phyloP scores from a whole-genome alignment of 2,329 filamentous ascomycete genomes.

The Thermoascus crustaceus region DNA sequence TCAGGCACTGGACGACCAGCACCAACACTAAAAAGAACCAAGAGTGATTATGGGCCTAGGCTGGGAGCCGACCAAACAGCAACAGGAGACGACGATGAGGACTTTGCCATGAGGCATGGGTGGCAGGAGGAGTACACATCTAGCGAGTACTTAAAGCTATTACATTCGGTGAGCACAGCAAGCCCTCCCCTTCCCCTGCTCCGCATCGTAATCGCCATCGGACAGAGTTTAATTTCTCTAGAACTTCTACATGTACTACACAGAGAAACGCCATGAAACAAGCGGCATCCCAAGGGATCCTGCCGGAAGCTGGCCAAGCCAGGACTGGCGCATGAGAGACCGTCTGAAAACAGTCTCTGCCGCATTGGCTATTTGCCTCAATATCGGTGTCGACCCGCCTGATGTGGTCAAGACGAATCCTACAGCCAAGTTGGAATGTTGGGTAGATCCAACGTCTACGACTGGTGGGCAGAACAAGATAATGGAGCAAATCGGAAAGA shows the following conservation, averaged over 20 bases:
- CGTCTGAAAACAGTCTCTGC: slow-evolving; percentile 94
- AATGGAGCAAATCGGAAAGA: slow-evolving; percentile 90
- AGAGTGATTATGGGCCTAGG: slow-evolving; percentile 45
- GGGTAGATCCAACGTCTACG: slow-evolving; percentile 82
- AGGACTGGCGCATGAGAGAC: slow-evolving; percentile 97
- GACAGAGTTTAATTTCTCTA: slow-evolving; percentile 34
- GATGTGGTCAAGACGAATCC: slow-evolving; percentile 95
- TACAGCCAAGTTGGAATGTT: slow-evolving; percentile 88
- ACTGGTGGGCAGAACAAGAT: slow-evolving; percentile 69
- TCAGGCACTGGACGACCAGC: slow-evolving; percentile 25
- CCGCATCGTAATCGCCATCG: neutral
- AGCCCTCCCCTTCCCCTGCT: slow-evolving; percentile 3
- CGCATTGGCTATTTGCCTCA: slow-evolving; percentile 86
- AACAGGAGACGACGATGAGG: slow-evolving; percentile 40
- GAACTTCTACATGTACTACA: slow-evolving; percentile 99
- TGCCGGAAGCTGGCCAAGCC: slow-evolving; percentile 49
- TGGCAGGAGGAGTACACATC: slow-evolving; percentile 91
- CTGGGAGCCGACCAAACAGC: slow-evolving; percentile 22
- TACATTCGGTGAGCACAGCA: slow-evolving; percentile 60
- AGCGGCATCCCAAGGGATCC: slow-evolving; percentile 71
- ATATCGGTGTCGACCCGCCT: slow-evolving; percentile 94
- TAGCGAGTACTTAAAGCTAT: slow-evolving; percentile 75
- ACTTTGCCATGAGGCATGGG: slow-evolving; percentile 64
- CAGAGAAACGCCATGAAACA: slow-evolving; percentile 93
- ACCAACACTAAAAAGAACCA: slow-evolving; percentile 41